Evolutionary conservation across 2,329 filamentous ascomycete species (phyloP).

Genomic region (Sporothrix euskadiensis): DNA sequence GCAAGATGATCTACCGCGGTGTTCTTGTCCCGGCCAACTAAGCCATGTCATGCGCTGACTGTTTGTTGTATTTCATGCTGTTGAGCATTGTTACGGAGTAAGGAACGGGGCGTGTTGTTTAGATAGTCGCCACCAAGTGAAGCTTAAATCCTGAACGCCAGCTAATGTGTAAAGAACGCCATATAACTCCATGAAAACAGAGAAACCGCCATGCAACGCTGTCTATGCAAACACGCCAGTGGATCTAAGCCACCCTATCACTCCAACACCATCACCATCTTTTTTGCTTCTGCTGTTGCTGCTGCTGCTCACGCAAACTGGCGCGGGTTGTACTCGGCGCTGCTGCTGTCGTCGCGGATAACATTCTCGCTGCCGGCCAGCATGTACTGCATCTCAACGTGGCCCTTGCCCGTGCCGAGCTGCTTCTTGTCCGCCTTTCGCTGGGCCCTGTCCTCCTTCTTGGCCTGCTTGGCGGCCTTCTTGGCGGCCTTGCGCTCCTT

Average conservation of each 20-base stretch:
- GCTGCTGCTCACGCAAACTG: not conserved
- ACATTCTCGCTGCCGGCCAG: not conserved
- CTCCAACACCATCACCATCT: not conserved
- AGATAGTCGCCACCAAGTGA: not conserved
- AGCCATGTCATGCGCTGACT: not conserved
- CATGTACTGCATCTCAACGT: slow-evolving; percentile 14
- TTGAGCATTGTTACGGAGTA: not conserved
- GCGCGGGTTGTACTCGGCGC: not conserved
- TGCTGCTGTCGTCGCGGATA: not conserved
- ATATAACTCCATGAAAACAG: not conserved
- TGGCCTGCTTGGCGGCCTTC: slow-evolving; percentile 17
- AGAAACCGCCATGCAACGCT: not conserved
- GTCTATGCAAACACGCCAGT: not conserved
- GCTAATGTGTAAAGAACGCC: not conserved
- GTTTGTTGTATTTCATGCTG: not conserved
- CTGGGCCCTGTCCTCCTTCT: slow-evolving; percentile 19
- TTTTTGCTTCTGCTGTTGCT: not conserved
- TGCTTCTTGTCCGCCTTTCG: slow-evolving; percentile 18
- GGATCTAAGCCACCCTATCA: not conserved
- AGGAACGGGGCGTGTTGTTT: not conserved
- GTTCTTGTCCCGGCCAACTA: not conserved
- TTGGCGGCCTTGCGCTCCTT: slow-evolving; percentile 46
- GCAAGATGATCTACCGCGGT: slow-evolving; percentile 17
- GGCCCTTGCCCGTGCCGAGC: slow-evolving; percentile 12
- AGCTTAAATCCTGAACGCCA: too few relatives aligned